Percentiles rank a stretch among this genome's conserved stretches.
These are phyloP conservation scores for Aureobasidium leucospermi DNA, from an alignment of 2,329 filamentous ascomycete genomes.

Conservation along the genomic window DNA sequence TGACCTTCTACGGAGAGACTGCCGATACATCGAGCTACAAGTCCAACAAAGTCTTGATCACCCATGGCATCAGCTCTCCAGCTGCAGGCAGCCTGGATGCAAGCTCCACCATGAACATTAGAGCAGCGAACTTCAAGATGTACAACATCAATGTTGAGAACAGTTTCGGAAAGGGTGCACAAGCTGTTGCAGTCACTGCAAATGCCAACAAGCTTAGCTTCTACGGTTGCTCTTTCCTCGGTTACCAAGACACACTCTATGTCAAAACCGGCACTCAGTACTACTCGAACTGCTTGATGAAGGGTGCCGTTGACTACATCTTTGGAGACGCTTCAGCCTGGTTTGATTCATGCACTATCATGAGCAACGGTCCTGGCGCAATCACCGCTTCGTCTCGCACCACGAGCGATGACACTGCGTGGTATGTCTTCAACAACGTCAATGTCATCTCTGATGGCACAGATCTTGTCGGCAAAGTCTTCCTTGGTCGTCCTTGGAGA, in stretches of 20 bases:
- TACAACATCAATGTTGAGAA: conserved; percentile 27
- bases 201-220: conserved; percentile 23
- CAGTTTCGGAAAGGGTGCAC: conserved; percentile 23
- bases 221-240: conserved; percentile 22
- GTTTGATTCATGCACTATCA: conserved; percentile 30
- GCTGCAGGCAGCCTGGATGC: neutral
- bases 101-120: neutral
- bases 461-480: neutral
- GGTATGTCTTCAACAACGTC: conserved; percentile 27
- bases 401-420: conserved; percentile 25
- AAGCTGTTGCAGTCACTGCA: conserved; percentile 26
- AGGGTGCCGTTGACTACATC: conserved; percentile 36
- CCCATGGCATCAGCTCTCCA: neutral
- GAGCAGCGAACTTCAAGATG: neutral
- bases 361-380: conserved; percentile 25
- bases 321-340: conserved; percentile 36
- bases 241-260: conserved; percentile 22
- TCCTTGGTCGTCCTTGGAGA: conserved; percentile 15
- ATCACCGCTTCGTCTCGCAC: conserved; percentile 30
- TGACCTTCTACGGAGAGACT: neutral
- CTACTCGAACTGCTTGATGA: conserved; percentile 25
- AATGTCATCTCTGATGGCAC: conserved; percentile 19
- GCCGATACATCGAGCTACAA: neutral
- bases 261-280: conserved; percentile 22
- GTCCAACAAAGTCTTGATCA: neutral